Conservation (phyloP, 441 rosid genomes). For the Euphorbia corollata region DNA sequence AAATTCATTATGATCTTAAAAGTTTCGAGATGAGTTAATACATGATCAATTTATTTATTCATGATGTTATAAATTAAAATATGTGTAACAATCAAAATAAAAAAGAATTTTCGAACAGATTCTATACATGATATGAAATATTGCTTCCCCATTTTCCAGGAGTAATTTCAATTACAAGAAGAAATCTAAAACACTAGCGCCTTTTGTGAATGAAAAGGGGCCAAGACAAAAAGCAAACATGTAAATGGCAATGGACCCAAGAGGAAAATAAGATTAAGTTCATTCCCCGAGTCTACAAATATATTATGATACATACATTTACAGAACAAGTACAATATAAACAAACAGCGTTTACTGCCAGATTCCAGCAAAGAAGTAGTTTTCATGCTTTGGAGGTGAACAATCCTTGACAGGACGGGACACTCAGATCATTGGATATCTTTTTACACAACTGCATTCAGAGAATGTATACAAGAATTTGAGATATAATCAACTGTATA, state of each 20-base stretch:
- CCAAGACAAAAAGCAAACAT: not conserved
- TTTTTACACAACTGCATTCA: constrained; percentile 68
- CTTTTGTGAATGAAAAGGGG: not conserved
- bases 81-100: too few relatives aligned
- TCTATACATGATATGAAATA: not conserved
- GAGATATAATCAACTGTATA: not conserved
- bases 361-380: not conserved
- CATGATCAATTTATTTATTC: too few relatives aligned
- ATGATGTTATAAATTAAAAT: too few relatives aligned
- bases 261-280: not conserved
- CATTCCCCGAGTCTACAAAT: not conserved
- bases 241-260: not conserved
- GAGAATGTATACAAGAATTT: not conserved
- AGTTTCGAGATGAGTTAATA: too few relatives aligned
- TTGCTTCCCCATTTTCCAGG: not conserved
- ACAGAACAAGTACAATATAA: not conserved
- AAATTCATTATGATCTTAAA: too few relatives aligned
- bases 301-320: not conserved
- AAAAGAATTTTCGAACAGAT: not conserved
- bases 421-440: constrained; percentile 61
- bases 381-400: constrained; percentile 27
- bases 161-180: not conserved
- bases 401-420: constrained; percentile 30
- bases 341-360: not conserved
- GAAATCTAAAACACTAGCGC: not conserved